Percentiles rank a stretch among this genome's conserved stretches.
phyloP scores from a whole-genome alignment of 1,139 yeast species.

The Kluyveromyces sp. region DNA sequence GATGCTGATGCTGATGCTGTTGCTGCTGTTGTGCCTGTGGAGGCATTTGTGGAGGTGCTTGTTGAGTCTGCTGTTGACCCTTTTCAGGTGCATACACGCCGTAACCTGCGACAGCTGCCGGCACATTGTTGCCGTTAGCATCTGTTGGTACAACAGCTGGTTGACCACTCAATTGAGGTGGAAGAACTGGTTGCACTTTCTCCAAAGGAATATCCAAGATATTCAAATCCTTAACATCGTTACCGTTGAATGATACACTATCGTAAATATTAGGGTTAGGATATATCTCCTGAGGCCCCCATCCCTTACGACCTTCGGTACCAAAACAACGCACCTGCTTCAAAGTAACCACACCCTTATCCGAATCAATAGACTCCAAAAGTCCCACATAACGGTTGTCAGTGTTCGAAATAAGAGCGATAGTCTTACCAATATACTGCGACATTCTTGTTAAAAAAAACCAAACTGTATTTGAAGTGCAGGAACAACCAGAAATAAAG shows the following conservation, averaged over 20 bases:
- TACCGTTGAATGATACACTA: conserved; percentile 80
- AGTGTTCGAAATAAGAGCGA: conserved; percentile 79
- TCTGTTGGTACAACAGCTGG: conserved; percentile 4
- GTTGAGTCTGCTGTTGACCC: conserved; percentile 7
- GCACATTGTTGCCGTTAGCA: conserved; percentile 16
- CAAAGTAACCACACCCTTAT: conserved; percentile 84
- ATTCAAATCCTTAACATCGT: conserved; percentile 83
- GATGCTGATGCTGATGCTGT: conserved; percentile 4
- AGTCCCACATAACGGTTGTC: conserved; percentile 85
- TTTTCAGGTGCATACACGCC: conserved; percentile 29
- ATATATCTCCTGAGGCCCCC: conserved; percentile 63
- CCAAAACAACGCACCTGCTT: conserved; percentile 80
- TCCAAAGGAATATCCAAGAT: conserved; percentile 53
- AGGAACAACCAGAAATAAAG: no score
- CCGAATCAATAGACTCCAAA: conserved; percentile 80
- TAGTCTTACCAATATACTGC: conserved; percentile 86
- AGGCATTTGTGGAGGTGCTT: conserved; percentile 2
- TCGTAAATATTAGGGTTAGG: conserved; percentile 71
- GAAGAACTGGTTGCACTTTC: conserved; percentile 29
- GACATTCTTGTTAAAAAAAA: conserved; percentile 43
- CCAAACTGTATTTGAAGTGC: background rate
- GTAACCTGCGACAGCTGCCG: conserved; percentile 30
- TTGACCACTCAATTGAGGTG: conserved; percentile 15
- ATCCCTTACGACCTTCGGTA: conserved; percentile 83
- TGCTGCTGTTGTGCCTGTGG: conserved; percentile 4